Evolutionary conservation across 2,329 filamentous ascomycete genomes (phyloP).

Genomic region (Aureobasidium sp.): DNA sequence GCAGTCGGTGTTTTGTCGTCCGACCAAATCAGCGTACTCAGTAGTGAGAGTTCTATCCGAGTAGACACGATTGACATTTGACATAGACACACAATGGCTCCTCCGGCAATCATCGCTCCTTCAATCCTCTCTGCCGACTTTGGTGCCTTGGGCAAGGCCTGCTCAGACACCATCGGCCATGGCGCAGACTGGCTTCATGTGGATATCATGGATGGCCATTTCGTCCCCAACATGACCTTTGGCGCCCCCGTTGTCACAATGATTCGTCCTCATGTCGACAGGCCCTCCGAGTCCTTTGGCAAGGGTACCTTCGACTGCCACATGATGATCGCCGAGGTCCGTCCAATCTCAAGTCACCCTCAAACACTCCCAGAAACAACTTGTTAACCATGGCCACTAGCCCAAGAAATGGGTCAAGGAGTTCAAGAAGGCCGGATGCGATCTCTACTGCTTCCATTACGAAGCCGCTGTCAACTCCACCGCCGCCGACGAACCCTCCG

Average conservation of each 20-base stretch:
- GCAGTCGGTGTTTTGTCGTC: background rate
- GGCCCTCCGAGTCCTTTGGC: constrained; percentile 60
- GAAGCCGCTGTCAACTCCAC: constrained; percentile 82
- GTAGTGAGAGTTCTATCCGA: background rate
- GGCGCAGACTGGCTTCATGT: constrained; percentile 92
- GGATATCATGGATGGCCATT: constrained; percentile 98
- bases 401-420: constrained; percentile 98
- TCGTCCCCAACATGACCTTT: constrained; percentile 97
- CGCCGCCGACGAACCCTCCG: constrained; percentile 72
- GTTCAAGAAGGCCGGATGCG: constrained; percentile 87
- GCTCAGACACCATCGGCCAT: constrained; percentile 74
- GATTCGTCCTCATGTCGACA: constrained; percentile 78
- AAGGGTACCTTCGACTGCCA: constrained; percentile 98
- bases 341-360: background rate
- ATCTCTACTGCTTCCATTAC: constrained; percentile 99
- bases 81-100: constrained; percentile 58
- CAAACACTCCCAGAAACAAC: background rate
- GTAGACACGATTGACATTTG: background rate
- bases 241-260: constrained; percentile 92
- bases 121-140: constrained; percentile 99
- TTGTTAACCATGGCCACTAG: constrained; percentile 39
- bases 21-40: background rate
- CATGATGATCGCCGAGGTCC: constrained; percentile 98
- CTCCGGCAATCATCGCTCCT: constrained; percentile 88
- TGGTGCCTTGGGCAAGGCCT: constrained; percentile 77